A percentile compares a stretch with the other conserved stretches of the same genome.
Evolutionary conservation across 345 rosid genomes (phyloP).

Genomic region (Firmiana major): DNA sequence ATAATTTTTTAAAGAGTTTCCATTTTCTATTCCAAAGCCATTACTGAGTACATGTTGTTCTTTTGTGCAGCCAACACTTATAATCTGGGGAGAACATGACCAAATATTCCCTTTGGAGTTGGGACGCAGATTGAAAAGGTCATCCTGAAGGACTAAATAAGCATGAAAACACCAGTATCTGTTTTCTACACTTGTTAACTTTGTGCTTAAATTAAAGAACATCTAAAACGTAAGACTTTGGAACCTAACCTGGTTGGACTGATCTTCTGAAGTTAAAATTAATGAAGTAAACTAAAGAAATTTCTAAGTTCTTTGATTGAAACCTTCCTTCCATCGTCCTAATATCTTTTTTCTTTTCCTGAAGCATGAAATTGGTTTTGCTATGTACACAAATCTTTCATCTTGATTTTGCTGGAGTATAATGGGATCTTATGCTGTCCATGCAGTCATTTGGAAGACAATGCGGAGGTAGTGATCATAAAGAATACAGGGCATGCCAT

Average conservation of each 20-base stretch:
- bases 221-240: constrained; percentile 2
- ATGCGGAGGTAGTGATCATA: constrained; percentile 49
- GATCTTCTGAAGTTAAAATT: not conserved
- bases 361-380: not conserved
- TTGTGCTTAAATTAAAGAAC: not conserved
- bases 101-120: constrained; percentile 73
- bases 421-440: not conserved
- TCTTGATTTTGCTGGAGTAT: not conserved
- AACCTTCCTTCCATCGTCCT: not conserved
- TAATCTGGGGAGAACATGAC: constrained; percentile 89
- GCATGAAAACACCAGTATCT: not conserved
- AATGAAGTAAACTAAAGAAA: not conserved
- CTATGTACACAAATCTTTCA: not conserved
- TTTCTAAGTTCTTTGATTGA: not conserved
- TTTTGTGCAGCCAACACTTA: constrained; percentile 54
- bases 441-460: constrained; percentile 63
- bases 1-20: not conserved
- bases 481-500: constrained; percentile 81
- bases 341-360: not conserved
- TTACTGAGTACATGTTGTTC: constrained; percentile 1
- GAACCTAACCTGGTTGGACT: not conserved
- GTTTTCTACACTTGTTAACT: not conserved
- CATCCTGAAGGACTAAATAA: constrained; percentile 9
- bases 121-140: constrained; percentile 69
- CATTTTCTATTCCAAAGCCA: not conserved